These are phyloP conservation scores for Porcisia hertigi DNA, from an alignment of 208 protist species.

Conservation along the genomic window DNA sequence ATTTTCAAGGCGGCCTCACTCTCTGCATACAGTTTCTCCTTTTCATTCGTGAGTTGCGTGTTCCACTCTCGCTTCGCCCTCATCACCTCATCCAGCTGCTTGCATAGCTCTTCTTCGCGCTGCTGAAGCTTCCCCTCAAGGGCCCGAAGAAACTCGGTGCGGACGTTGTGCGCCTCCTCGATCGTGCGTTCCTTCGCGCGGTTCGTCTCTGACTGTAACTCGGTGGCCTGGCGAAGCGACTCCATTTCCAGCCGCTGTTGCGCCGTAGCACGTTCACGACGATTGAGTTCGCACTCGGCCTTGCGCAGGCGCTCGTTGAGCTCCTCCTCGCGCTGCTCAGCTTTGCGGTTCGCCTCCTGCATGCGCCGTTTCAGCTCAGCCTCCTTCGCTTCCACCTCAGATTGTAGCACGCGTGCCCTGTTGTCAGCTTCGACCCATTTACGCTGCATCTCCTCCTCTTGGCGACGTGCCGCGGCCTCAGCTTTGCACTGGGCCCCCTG, in stretches of 20 bases:
- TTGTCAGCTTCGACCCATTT: constrained; percentile 54
- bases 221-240: constrained; percentile 31
- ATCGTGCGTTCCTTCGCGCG: constrained; percentile 35
- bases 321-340: constrained; percentile 41
- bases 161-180: constrained; percentile 33
- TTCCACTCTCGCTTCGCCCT: constrained; percentile 34
- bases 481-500: constrained; percentile 40
- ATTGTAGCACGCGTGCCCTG: constrained; percentile 44
- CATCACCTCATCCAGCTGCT: constrained; percentile 29
- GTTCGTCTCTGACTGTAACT: constrained; percentile 28
- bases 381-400: constrained; percentile 54
- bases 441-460: constrained; percentile 50
- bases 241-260: constrained; percentile 50
- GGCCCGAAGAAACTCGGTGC: constrained; percentile 34
- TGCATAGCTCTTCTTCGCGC: constrained; percentile 42
- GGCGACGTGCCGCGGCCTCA: constrained; percentile 41
- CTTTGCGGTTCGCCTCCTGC: constrained; percentile 44
- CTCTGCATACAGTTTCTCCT: constrained; percentile 47
- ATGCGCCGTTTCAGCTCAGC: constrained; percentile 55
- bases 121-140: constrained; percentile 43
- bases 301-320: constrained; percentile 45
- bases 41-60: constrained; percentile 21
- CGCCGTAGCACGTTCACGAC: constrained; percentile 43
- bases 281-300: constrained; percentile 47
- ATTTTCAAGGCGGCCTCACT: constrained; percentile 33